Base-by-base conservation (phyloP, 768 basidiomycete species). In the Boletus insuetus region DNA sequence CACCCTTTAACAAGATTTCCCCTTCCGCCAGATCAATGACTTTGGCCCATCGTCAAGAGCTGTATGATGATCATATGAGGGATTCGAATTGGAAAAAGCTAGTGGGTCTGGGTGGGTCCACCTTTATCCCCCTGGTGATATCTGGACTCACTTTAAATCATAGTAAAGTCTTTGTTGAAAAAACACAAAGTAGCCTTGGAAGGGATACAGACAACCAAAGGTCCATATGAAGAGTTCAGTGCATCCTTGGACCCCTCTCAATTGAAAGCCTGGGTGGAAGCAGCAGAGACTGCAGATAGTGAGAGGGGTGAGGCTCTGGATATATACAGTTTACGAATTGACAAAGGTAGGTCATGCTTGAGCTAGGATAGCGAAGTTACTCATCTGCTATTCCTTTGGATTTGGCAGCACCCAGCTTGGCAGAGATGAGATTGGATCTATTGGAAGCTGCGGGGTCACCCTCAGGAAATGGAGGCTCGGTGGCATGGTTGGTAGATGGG, bases 1-100 rank as follows among this genome's bases (percentile, higher is more conserved):
- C 64, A 0, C 34, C 52, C 0, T 53, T 74, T 0, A 75, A 75
- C 41, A 56, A 65, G 2, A 60, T 70, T 0, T 68, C 69, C 0
- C 34, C 62, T 0, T 67, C 61, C 10, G 63, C 65, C 0, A 40
- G 66, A 0, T 61, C 59, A 0, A 71, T 73, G 54, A 51, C 64
- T 0, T 16, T 53, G 5, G 60, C 65, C 0, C 69, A 73, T 20
- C 11, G 62, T 0, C 52, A 63, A 3, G 73, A 76, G 48, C 39
- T 68, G 0, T 54, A 43, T 43, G 41, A 54, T n/a, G 22, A 24
- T 24, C 47, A 54, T 31, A 54, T 54, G 31, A 34, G 32, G 2
- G 48, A 54, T 10, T 54, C 48, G 0, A 54, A 54, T 13, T 54
- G 48, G 39, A 54, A 51, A 3, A 54, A 51, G 14, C 3, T 51